Evolutionary conservation across 768 basidiomycete genomes (phyloP), one percentile per base, ranked within the genome.

Genomic region (Phanerodontia chrysosporium): DNA sequence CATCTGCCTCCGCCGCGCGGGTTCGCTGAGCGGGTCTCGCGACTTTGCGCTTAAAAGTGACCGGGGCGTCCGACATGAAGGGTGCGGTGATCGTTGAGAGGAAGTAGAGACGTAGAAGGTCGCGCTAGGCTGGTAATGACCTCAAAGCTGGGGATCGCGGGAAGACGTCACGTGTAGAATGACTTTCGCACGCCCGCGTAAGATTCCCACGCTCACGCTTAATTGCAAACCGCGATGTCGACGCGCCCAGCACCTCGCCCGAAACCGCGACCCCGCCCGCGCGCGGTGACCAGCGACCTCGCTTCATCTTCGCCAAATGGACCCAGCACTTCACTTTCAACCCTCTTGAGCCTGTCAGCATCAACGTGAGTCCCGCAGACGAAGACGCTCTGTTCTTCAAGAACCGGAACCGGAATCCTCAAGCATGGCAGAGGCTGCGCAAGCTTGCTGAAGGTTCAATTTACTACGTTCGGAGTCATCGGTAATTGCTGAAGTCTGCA

Each of bases 361-460:
- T 62, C 53, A 53, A 55, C 32, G 60, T 56, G 42, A 42, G 18
- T 18, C 62, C 70, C 21, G 70, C 73, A 49, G 71, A 90, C 58
- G 83, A 82, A 51, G 89, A 92, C 69, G 83, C 81, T 16, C 75
- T 83, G 70, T 92, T 91, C 64, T 80, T 90, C 65, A 81, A 81
- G 51, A 92, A 90, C 68, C 76, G 73, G 45, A 79, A 80, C 59
- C 76, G 87, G 52, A 81, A 82, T 4, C 67, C 75, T 3, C 73
- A 78, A 53, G 74, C 78, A 2, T 90, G 89, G 86, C 81, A 76
- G 66, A 79, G 78, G 58, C 69, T 92, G 44, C 80, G 84, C 25
- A 74, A 81, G 66, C 71, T 79, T 14, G 78, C 77, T 46, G 83
- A 83, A 70, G 79, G 90, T 89, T 62, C 53, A 76, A 5, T 10